Base-by-base conservation (phyloP, 106 monocot genomes). In the Phalaenopsis equestris region DNA sequence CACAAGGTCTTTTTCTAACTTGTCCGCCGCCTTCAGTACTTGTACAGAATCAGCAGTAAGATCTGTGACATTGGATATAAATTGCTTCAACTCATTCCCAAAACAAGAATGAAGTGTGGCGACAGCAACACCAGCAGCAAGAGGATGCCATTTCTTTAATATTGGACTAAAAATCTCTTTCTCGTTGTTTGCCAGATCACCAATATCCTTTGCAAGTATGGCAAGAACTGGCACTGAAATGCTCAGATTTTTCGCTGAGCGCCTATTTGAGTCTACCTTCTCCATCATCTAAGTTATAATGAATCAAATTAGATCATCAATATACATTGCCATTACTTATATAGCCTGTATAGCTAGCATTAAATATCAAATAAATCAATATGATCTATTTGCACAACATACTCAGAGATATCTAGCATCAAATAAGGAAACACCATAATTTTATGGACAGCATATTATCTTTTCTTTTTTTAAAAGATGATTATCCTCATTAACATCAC, bases 41-140 rank as follows among this genome's bases (percentile, higher is more conserved):
- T 92, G 89, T 23, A 94, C 89, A 47, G 85, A 84, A 81, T 98
- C 98, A 82, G 86, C 83, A 52, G 94, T 98, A 47, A 98, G 84
- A 52, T 94, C 98, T 12, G 85, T 85, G 30, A 98, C 83, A 73
- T 91, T 83, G 18, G 87, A 81, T 77, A 98, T 86, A 82, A 92
- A 98, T 77, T 98, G 98, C 78, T 91, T 94, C 75, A 98, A 79
- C 79, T 98, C 98, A 84, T 98, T 98, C 38, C 94, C 89, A 83
- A 89, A 98, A 73, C 98, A 98, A 47, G 92, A 86, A 88, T 98
- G 98, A 77, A 98, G 92, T 7, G 98, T 98, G 48, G 91, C 94
- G 77, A 94, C 92, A 74, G 98, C 98, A 87, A 98, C 94, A 75
- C 98, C 98, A 0, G 91, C 92, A 78, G 98, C 90, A 39, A 94